Base-by-base conservation (phyloP, 208 protist species). In the Acanthamoeba sp. region DNA sequence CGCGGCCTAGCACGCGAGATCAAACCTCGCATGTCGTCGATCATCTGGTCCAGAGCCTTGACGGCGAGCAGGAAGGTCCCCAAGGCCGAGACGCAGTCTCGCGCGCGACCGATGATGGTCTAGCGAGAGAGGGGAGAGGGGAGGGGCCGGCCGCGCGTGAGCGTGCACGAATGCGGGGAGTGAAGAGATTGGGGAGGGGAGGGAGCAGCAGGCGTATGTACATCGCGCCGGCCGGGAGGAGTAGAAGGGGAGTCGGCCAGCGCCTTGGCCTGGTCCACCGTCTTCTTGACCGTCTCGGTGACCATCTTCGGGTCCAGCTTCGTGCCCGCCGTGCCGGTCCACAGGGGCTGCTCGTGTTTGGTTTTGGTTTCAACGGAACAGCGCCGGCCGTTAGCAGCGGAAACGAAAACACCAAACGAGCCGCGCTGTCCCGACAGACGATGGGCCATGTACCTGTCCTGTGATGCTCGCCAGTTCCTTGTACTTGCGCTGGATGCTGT, bases 381-480 rank as follows among this genome's bases (percentile, higher is more conserved):
- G 24, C 55, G 0, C 9, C 55, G 14, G 16, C 45, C 45, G 45
- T 22, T 7, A 7, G 59, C 12, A 69, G 36, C 36, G 36, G 29
- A 7, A 32, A 22, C 76, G n/a, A n/a, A n/a, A n/a, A n/a, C n/a
- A 50, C 9, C 45, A 12, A 50, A 50, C 4, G 9, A 50, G 4
- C 9, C 45, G 45, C 12, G 12, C 12, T 24, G 22, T 62, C 7
- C 55, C 7, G 20, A 27, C 55, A 18, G 20, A 18, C 22, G 22
- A n/a, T 62, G 55, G 55, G 55, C 3, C 3, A 5, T n/a, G n/a
- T 52, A 91, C 85, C 85, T 91, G 85, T 12, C 85, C 89, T 16
- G 89, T 82, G 2, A 93, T 80, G 50, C 66, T 93, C 6, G 64
- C 62, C 1, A 93, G 52, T 16, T 93, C 89, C 27, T 82, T 78